Conservation (phyloP, 73 alveolate species). For the Symbiodinium pilosum region DNA sequence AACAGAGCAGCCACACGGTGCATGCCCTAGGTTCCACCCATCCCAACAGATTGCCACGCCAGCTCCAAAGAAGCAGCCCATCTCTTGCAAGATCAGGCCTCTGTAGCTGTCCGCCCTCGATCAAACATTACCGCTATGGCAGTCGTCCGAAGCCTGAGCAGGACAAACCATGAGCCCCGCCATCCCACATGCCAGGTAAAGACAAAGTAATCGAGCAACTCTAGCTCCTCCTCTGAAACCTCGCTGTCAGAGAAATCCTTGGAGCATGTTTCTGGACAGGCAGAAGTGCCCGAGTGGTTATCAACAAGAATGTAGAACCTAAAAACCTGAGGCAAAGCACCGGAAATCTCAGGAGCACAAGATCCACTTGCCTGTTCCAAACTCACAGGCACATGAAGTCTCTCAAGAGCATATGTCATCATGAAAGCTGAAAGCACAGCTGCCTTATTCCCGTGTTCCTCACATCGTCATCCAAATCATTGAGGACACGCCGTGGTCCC, state of each 20-base stretch:
- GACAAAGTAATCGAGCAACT: neutral
- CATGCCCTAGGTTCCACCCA: no score
- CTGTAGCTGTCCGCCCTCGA: slow-evolving; percentile 38
- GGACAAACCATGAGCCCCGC: neutral
- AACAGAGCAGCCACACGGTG: no score
- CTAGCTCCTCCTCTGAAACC: slow-evolving; percentile 55
- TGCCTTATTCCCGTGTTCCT: slow-evolving; percentile 66
- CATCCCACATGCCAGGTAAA: neutral
- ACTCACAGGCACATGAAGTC: no score
- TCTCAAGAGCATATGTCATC: no score
- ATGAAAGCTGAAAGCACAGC: no score
- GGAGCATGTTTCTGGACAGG: no score
- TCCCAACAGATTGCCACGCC: no score
- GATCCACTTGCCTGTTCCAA: slow-evolving; percentile 64
- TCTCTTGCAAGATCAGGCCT: slow-evolving; percentile 28
- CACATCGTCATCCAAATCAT: slow-evolving; percentile 32
- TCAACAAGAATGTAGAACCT: neutral
- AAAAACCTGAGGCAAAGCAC: neutral
- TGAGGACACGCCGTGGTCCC: slow-evolving; percentile 21
- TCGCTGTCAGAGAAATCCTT: slow-evolving; percentile 58
- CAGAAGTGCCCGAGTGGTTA: no score
- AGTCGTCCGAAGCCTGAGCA: slow-evolving; percentile 50
- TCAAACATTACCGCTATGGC: slow-evolving; percentile 80
- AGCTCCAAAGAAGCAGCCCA: no score
- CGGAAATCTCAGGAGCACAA: slow-evolving; percentile 63